phyloP scores from a whole-genome alignment of 129 eudicot species.

The Chrysanthemum makinoi region DNA sequence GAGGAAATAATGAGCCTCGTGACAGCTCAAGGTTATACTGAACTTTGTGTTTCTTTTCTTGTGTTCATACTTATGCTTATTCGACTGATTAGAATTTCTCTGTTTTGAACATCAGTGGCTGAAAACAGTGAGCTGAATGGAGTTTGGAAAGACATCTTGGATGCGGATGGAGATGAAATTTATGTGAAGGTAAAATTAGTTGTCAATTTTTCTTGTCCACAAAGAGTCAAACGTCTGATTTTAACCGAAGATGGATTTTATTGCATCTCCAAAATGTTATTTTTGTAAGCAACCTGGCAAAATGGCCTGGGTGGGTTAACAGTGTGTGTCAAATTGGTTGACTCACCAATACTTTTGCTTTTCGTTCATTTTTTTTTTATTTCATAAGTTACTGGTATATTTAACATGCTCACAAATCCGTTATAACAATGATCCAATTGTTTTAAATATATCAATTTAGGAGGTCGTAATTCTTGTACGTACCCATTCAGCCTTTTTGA shows the following conservation, averaged over 20 bases:
- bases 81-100: background rate
- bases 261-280: background rate
- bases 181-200: conserved; percentile 67
- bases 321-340: background rate
- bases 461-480: background rate
- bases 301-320: background rate
- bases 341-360: background rate
- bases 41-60: conserved; percentile 4
- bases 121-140: conserved; percentile 81
- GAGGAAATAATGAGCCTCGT: conserved; percentile 99
- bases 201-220: background rate
- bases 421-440: background rate
- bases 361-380: background rate
- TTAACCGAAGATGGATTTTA: background rate
- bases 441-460: background rate
- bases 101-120: conserved; percentile 58
- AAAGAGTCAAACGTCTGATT: background rate
- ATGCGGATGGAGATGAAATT: conserved; percentile 97
- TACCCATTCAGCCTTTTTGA: background rate
- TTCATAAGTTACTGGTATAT: background rate
- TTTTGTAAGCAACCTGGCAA: background rate
- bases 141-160: conserved; percentile 95
- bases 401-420: background rate
- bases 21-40: conserved; percentile 78
- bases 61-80: background rate